A percentile compares a stretch with the other conserved stretches of the same genome.
These are phyloP conservation scores for Mycothermus thermophilus DNA, from an alignment of 495 filamentous ascomycete species.

Conservation along the genomic window DNA sequence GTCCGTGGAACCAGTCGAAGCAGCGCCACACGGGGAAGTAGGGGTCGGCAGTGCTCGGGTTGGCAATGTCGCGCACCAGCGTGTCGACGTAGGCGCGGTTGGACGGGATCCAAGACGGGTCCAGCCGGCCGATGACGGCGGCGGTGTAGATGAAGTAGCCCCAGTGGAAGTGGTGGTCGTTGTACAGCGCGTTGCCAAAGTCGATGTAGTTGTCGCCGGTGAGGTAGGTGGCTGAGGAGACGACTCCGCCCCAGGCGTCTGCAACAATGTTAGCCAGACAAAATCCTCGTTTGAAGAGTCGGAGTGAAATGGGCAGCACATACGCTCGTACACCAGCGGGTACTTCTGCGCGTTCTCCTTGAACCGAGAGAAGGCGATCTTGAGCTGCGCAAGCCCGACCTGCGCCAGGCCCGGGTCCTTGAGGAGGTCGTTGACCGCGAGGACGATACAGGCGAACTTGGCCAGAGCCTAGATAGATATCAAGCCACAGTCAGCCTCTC, in stretches of 20 bases:
- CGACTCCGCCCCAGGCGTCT: slow-evolving; percentile 67
- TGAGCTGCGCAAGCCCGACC: slow-evolving; percentile 51
- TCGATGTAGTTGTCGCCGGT: slow-evolving; percentile 57
- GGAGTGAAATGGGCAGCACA: slow-evolving; percentile 10
- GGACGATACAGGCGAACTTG: slow-evolving; percentile 68
- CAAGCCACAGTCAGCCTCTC: slow-evolving; percentile 13
- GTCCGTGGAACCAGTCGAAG: slow-evolving; percentile 93
- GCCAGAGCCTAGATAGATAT: slow-evolving; percentile 58
- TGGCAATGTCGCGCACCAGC: slow-evolving; percentile 64
- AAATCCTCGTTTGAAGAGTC: too few species aligned
- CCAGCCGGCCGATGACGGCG: slow-evolving; percentile 69
- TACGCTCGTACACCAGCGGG: slow-evolving; percentile 67
- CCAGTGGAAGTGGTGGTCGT: slow-evolving; percentile 93
- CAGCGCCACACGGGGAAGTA: slow-evolving; percentile 74
- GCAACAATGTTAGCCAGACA: too few species aligned
- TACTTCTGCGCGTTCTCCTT: slow-evolving; percentile 60
- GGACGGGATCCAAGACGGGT: slow-evolving; percentile 55
- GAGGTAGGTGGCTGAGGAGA: slow-evolving; percentile 66
- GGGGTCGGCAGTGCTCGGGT: slow-evolving; percentile 53
- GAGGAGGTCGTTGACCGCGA: slow-evolving; percentile 53
- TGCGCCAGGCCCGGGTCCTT: slow-evolving; percentile 45
- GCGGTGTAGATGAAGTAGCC: slow-evolving; percentile 85
- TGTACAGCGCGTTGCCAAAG: slow-evolving; percentile 78
- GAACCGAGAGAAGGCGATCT: slow-evolving; percentile 64
- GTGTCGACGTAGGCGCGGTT: slow-evolving; percentile 75